Evolutionary conservation across 2,329 filamentous ascomycete genomes (phyloP).

Genomic region (Byssoonygena ceratinophila): DNA sequence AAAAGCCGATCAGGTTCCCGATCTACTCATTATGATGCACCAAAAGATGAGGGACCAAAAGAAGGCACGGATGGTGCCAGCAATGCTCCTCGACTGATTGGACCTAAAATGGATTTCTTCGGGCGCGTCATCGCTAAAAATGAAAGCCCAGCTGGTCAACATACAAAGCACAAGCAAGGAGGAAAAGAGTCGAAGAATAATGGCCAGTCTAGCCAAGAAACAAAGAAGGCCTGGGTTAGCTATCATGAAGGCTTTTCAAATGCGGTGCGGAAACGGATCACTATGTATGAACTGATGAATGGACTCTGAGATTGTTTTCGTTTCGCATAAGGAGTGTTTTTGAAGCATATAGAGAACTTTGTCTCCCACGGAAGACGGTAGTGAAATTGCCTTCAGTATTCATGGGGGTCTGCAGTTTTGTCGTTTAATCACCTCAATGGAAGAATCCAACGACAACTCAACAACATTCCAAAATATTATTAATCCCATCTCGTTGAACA

Average conservation of each 20-base stretch:
- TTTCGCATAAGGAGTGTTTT: too few species aligned
- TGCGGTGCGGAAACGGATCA: slow-evolving; percentile 79
- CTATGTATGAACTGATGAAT: slow-evolving; percentile 63
- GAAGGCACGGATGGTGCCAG: slow-evolving; percentile 23
- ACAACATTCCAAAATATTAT: too few species aligned
- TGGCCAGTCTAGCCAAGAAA: slow-evolving; percentile 34
- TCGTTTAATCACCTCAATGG: too few species aligned
- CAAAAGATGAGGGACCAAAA: slow-evolving; percentile 20
- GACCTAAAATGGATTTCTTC: slow-evolving; percentile 72
- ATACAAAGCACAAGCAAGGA: slow-evolving; percentile 18
- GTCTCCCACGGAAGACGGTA: too few species aligned
- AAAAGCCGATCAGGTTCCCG: slow-evolving; percentile 56
- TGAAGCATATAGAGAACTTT: too few species aligned
- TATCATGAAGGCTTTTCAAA: slow-evolving; percentile 88
- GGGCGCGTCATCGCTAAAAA: slow-evolving; percentile 55
- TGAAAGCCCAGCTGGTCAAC: neutral
- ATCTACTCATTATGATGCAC: slow-evolving; percentile 51
- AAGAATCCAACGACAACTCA: too few species aligned
- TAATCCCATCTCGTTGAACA: too few species aligned
- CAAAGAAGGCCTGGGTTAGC: slow-evolving; percentile 65
- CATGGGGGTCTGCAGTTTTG: too few species aligned
- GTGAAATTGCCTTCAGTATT: too few species aligned
- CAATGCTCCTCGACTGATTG: slow-evolving; percentile 22
- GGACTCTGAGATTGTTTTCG: slow-evolving; percentile 23
- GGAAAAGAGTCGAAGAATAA: slow-evolving; percentile 26